Percentiles rank a stretch among this genome's conserved stretches.
Conservation (phyloP, 495 filamentous ascomycete species). For the Penicillium herquei region DNA sequence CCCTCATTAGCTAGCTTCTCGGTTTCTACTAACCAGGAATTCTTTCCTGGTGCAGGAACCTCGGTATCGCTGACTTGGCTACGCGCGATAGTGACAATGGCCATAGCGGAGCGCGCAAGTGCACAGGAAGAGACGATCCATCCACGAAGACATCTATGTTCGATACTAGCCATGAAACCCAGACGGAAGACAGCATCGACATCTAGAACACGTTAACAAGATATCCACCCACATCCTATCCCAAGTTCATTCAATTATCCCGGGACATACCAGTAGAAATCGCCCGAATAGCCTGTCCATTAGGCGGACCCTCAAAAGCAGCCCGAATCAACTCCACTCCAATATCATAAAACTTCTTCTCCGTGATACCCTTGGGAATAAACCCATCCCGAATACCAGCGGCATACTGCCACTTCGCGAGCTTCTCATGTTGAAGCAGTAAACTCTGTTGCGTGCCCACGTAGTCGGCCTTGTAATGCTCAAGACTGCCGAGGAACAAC, state of each 20-base stretch:
- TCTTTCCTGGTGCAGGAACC: slow-evolving; percentile 1
- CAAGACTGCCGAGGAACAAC: neutral
- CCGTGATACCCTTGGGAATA: slow-evolving; percentile 12
- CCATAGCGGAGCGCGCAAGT: slow-evolving; percentile 20
- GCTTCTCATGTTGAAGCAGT: neutral
- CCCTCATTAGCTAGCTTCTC: slow-evolving; percentile 22
- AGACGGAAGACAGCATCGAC: slow-evolving; percentile 29
- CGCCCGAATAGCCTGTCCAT: slow-evolving; percentile 10
- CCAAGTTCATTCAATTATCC: too few species aligned
- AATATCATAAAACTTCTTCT: slow-evolving; percentile 20
- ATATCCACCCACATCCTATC: too few species aligned
- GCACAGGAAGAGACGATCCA: slow-evolving; percentile 28
- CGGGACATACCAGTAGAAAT: slow-evolving; percentile 28
- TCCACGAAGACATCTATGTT: slow-evolving; percentile 3
- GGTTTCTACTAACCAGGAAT: slow-evolving; percentile 14
- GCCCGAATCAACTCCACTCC: slow-evolving; percentile 14
- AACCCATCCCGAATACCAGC: neutral
- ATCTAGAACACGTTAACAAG: slow-evolving; percentile 14
- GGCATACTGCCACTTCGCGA: slow-evolving; percentile 1
- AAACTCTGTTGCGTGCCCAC: neutral
- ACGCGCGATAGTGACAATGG: slow-evolving; percentile 11
- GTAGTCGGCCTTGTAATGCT: neutral
- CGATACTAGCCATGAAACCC: slow-evolving; percentile 8
- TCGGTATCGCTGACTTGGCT: slow-evolving; percentile 3
- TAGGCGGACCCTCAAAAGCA: slow-evolving; percentile 8